Percentiles rank a stretch among this genome's conserved stretches.
Evolutionary conservation across 2,329 filamentous ascomycete genomes (phyloP).

Genomic region (Pseudomassariella vexata): DNA sequence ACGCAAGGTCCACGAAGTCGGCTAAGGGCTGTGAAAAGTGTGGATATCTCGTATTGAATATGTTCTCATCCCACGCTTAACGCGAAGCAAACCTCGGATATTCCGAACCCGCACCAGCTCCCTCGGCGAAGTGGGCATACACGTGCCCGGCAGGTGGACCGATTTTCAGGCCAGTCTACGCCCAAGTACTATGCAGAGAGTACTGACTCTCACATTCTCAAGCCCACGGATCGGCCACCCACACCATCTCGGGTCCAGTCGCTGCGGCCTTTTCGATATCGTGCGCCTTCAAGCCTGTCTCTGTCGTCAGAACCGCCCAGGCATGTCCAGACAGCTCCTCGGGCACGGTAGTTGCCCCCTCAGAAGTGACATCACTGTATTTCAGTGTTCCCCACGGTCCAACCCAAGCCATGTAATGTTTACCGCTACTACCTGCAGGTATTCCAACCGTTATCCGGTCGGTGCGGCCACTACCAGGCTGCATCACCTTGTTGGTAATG

Average conservation of each 20-base stretch:
- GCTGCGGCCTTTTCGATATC: conserved; percentile 18
- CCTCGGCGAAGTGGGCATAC: no score
- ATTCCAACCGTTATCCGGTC: conserved; percentile 17
- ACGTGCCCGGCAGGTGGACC: no score
- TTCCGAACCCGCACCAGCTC: no score
- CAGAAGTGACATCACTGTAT: conserved; percentile 20
- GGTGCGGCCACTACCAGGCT: conserved; percentile 11
- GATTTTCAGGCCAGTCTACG: no score
- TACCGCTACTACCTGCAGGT: conserved; percentile 9
- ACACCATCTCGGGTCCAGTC: conserved; percentile 29
- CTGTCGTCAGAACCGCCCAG: conserved; percentile 26
- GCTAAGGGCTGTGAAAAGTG: no score
- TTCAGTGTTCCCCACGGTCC: conserved; percentile 27
- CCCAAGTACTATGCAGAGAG: no score
- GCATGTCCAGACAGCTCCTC: conserved; percentile 26
- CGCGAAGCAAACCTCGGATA: no score
- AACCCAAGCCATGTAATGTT: conserved; percentile 29
- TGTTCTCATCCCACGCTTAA: no score
- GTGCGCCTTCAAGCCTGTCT: conserved; percentile 12
- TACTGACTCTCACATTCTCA: no score
- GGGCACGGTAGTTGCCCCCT: conserved; percentile 21
- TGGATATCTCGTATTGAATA: no score
- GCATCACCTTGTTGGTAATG: conserved; percentile 11
- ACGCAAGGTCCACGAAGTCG: no score
- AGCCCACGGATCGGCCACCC: conserved; percentile 14